Evolutionary conservation across 805 yeast genomes (phyloP).

Genomic region (Candida awuae): DNA sequence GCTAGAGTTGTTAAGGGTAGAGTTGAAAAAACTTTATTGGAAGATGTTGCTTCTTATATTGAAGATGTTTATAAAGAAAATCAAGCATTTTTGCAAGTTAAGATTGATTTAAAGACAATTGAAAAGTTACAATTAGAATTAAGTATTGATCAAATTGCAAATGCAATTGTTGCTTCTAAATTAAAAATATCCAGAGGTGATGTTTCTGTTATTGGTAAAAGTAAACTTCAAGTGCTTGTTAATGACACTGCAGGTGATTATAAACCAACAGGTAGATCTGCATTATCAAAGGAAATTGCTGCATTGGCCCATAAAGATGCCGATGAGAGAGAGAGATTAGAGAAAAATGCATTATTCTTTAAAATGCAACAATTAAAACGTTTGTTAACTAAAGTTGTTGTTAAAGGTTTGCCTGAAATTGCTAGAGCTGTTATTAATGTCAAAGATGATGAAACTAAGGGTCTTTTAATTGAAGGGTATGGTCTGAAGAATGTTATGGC

Average conservation of each 20-base stretch:
- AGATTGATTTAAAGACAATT: constrained; percentile 75
- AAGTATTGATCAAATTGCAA: constrained; percentile 76
- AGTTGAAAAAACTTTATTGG: constrained; percentile 81
- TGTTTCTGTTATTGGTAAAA: constrained; percentile 57
- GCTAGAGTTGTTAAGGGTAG: constrained; percentile 98
- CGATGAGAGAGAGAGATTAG: constrained; percentile 30
- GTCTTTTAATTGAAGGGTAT: constrained; percentile 93
- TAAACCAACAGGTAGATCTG: constrained; percentile 36
- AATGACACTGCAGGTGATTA: constrained; percentile 34
- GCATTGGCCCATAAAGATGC: constrained; percentile 27
- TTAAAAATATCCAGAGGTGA: constrained; percentile 72
- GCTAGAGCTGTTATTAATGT: constrained; percentile 95
- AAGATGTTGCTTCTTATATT: constrained; percentile 80
- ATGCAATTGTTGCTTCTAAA: constrained; percentile 75
- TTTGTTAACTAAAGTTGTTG: constrained; percentile 77
- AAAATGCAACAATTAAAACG: constrained; percentile 87
- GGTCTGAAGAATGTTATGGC: constrained; percentile 95
- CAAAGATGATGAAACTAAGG: constrained; percentile 76
- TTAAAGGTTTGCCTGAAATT: constrained; percentile 86
- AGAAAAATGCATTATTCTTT: constrained; percentile 57
- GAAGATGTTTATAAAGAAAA: constrained; percentile 88
- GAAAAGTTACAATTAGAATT: constrained; percentile 86
- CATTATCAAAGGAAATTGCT: constrained; percentile 28
- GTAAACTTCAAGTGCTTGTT: constrained; percentile 59
- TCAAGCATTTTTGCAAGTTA: constrained; percentile 70